phyloP scores from a whole-genome alignment of 2,329 filamentous ascomycete genomes.

The Colletotrichum siamense region DNA sequence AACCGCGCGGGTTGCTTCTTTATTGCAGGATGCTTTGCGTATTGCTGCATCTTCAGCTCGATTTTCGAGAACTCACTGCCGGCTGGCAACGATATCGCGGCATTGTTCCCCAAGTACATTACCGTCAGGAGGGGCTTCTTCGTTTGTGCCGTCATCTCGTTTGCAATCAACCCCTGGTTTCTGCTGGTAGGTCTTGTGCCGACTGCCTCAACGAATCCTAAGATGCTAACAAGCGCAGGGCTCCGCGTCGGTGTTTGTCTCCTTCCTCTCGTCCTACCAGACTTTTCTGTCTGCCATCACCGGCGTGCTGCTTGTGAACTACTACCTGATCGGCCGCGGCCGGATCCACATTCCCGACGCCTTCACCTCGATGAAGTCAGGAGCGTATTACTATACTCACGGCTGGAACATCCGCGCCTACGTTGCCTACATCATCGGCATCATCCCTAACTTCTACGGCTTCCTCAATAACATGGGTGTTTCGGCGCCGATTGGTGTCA shows the following conservation, averaged over 20 bases:
- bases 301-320: conserved; percentile 43
- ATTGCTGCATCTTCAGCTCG: conserved; percentile 46
- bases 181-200: conserved; percentile 39
- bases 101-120: conserved; percentile 40
- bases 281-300: conserved; percentile 45
- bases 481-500: conserved; percentile 33
- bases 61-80: conserved; percentile 49
- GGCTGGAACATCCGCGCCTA: conserved; percentile 19
- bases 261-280: conserved; percentile 40
- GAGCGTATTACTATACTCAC: conserved; percentile 12
- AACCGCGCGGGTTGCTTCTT: conserved; percentile 45
- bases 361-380: conserved; percentile 9
- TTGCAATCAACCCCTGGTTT: conserved; percentile 43
- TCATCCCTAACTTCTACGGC: conserved; percentile 45
- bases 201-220: conserved; percentile 41
- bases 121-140: conserved; percentile 44
- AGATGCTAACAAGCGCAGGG: conserved; percentile 31
- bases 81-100: conserved; percentile 45
- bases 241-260: conserved; percentile 40
- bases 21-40: conserved; percentile 44
- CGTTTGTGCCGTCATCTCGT: conserved; percentile 38
- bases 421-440: conserved; percentile 33
- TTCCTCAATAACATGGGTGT: conserved; percentile 47
- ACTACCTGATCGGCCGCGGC: conserved; percentile 34
- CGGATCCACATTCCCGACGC: conserved; percentile 40